Evolutionary conservation across 2,329 filamentous ascomycete species (phyloP), one percentile per base, ranked within the genome.

Genomic region (Arthrocladium fulminans): DNA sequence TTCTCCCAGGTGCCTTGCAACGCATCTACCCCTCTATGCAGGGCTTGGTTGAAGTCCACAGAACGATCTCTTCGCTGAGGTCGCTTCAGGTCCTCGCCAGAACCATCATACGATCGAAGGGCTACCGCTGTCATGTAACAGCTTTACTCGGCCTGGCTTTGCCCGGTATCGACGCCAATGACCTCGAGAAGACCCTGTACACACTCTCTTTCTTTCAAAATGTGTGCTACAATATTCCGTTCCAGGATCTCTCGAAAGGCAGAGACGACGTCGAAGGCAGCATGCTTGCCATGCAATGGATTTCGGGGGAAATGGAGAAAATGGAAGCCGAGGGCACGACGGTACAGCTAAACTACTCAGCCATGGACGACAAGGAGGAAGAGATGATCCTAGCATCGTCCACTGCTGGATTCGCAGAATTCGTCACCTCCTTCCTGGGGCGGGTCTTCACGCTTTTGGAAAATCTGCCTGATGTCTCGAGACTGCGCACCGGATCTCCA

Each of bases 11-110:
- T 35, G 90, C 92, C 22, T 67, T 98, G 50, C 92, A 98, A 66
- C 80, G 92, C 52, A 97, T 98, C 61, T 98, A 98, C 61, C 92
- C 92, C 9, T 94, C 90, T 57, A 81, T 98, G 66, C 92, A 98
- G 65, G 94, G 94, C 0, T 73, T 98, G 45, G 92, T 98, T 3
- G 92, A 98, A 67, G 92, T 98, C 2, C 92, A 98, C 69, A 81
- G 92, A 46, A 98, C 92, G 2, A 90, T 89, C 3, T 95, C 92
- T 0, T 96, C 90, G 50, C 76, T 98, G 50, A 85, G 90, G 60
- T 86, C 90, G 35, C 72, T 98, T 51, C 89, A 96, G 68, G 87
- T 94, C 74, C 80, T 97, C 52, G 86, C 89, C 54, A 87, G 88
- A 63, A 80, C 89, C 59, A 94, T 98, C 78, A 83, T 88, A 12